Conservation (phyloP, 2,329 filamentous ascomycete species). For the Alternaria triticina region DNA sequence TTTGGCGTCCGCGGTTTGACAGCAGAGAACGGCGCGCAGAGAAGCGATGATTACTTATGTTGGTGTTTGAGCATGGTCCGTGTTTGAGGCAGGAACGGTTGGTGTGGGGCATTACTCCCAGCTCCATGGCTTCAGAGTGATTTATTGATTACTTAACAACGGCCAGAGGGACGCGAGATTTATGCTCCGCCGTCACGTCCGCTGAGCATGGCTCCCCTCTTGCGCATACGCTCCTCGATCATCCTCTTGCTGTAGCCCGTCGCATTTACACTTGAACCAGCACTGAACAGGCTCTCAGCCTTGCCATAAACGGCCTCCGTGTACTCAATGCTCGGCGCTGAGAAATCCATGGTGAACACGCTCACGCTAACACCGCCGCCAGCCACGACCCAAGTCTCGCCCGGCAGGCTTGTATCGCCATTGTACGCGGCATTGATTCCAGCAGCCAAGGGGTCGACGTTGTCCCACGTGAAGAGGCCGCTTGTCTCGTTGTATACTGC, state of each 20-base stretch:
- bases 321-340: slow-evolving; percentile 51
- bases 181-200: slow-evolving; percentile 7
- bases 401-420: slow-evolving; percentile 58
- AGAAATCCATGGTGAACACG: slow-evolving; percentile 60
- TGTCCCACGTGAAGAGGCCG: slow-evolving; percentile 57
- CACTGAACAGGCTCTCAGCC: slow-evolving; percentile 16
- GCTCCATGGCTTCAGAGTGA: not conserved
- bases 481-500: slow-evolving; percentile 54
- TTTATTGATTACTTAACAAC: slow-evolving; percentile 6
- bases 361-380: slow-evolving; percentile 53
- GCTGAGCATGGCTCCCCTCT: slow-evolving; percentile 17
- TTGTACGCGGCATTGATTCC: slow-evolving; percentile 60
- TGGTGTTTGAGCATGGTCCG: slow-evolving; percentile 1
- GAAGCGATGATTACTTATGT: not conserved
- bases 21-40: not conserved
- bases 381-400: slow-evolving; percentile 58
- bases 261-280: not conserved
- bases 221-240: slow-evolving; percentile 24
- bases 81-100: not conserved
- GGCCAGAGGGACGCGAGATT: not conserved
- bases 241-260: slow-evolving; percentile 27
- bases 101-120: not conserved
- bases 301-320: slow-evolving; percentile 29
- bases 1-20: not conserved
- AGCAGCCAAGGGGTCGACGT: slow-evolving; percentile 56